Conservation (phyloP, 2,329 filamentous ascomycete species). For the Ampelomyces quisqualis region DNA sequence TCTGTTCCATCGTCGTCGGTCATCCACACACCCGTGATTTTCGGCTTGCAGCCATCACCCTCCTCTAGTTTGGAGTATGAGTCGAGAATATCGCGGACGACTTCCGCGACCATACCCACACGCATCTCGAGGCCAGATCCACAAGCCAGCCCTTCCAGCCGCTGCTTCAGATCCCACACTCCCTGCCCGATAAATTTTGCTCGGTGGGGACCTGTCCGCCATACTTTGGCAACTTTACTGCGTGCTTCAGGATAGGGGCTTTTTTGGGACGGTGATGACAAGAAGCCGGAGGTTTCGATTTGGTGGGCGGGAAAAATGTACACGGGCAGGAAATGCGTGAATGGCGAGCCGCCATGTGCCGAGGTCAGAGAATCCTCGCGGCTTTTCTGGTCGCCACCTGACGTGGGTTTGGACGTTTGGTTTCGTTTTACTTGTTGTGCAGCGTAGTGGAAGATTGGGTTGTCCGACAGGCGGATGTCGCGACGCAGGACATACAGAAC, state of each 20-base stretch:
- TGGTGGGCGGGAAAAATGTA: constrained; percentile 70
- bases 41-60: constrained; percentile 29
- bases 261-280: constrained; percentile 49
- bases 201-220: constrained; percentile 71
- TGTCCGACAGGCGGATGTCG: constrained; percentile 72
- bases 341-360: constrained; percentile 21
- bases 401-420: constrained; percentile 7
- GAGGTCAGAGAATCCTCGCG: constrained; percentile 41
- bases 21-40: constrained; percentile 71
- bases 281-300: constrained; percentile 72
- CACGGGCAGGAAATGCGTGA: constrained; percentile 63
- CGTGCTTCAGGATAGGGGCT: constrained; percentile 67
- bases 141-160: constrained; percentile 60
- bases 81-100: constrained; percentile 60
- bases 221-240: constrained; percentile 66
- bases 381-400: constrained; percentile 26
- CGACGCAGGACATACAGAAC: constrained; percentile 71
- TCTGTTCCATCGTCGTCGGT: constrained; percentile 69
- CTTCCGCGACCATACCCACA: constrained; percentile 61
- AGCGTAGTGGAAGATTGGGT: constrained; percentile 66
- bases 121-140: constrained; percentile 60
- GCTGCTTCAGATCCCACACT: constrained; percentile 69
- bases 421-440: constrained; percentile 29
- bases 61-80: constrained; percentile 35
- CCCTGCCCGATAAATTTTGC: constrained; percentile 71